Percentiles rank a stretch among this genome's conserved stretches.
These are phyloP conservation scores for Psilocybe tampanensis DNA, from an alignment of 768 basidiomycete genomes.

Conservation along the genomic window DNA sequence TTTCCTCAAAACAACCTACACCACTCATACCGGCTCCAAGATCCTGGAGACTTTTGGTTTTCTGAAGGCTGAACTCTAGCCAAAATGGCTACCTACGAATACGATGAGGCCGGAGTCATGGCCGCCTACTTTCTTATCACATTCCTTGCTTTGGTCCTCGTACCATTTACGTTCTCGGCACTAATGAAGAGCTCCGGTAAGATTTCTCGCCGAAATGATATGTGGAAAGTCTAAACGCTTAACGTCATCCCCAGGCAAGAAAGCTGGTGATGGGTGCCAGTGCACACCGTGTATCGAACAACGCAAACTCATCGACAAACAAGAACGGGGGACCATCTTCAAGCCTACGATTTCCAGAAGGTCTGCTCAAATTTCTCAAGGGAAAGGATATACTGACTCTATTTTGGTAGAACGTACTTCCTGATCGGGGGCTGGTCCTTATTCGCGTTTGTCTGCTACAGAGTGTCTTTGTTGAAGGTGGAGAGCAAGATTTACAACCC, in stretches of 20 bases:
- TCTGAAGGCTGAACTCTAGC: slow-evolving; percentile 11
- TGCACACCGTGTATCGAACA: slow-evolving; percentile 65
- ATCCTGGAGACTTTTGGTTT: background rate
- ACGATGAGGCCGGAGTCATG: slow-evolving; percentile 86
- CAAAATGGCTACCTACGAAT: slow-evolving; percentile 79
- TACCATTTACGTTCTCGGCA: slow-evolving; percentile 71
- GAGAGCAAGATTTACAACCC: slow-evolving; percentile 87
- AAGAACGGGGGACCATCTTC: slow-evolving; percentile 48
- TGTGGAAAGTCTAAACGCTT: background rate
- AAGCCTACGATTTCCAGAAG: slow-evolving; percentile 50
- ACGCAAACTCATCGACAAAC: slow-evolving; percentile 43
- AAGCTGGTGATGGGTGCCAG: slow-evolving; percentile 51
- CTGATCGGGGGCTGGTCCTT: slow-evolving; percentile 74
- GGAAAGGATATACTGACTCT: background rate
- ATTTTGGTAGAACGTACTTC: slow-evolving; percentile 52
- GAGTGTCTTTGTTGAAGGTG: slow-evolving; percentile 54
- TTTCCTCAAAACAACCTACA: background rate
- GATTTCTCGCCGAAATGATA: background rate
- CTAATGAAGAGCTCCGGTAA: slow-evolving; percentile 46
- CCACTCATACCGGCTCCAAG: background rate
- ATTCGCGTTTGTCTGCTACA: slow-evolving; percentile 70
- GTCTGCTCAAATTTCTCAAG: slow-evolving; percentile 34
- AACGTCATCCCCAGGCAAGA: slow-evolving; percentile 20
- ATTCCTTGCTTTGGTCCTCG: slow-evolving; percentile 80
- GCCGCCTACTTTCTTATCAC: slow-evolving; percentile 91